Conservation (phyloP, 768 basidiomycete genomes). For the Termitomyces sp. region DNA sequence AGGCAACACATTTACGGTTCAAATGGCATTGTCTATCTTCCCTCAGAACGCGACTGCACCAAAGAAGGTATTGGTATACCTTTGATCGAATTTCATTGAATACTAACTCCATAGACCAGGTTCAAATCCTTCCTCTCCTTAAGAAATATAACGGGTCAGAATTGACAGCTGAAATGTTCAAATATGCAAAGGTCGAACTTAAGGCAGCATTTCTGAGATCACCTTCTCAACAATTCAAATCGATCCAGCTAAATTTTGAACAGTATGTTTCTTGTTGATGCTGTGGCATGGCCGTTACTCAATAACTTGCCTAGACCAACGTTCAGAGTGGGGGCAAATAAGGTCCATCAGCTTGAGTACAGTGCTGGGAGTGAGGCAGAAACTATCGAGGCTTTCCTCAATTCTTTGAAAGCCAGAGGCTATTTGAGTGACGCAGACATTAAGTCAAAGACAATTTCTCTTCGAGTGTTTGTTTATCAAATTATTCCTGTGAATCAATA, state of each 20-base stretch:
- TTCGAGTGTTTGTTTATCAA: neutral
- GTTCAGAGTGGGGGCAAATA: neutral
- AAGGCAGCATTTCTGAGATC: neutral
- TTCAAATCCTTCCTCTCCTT: conserved; percentile 1
- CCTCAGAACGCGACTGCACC: neutral
- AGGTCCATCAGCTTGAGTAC: conserved; percentile 3
- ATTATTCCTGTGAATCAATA: neutral
- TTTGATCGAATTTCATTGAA: neutral
- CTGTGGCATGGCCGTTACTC: no score
- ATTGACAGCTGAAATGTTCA: neutral
- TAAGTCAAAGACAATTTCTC: neutral
- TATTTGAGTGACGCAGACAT: neutral
- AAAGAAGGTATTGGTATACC: neutral
- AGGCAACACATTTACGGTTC: neutral
- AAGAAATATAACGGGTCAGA: neutral
- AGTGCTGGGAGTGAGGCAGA: neutral
- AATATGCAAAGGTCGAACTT: conserved; percentile 2
- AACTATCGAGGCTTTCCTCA: neutral
- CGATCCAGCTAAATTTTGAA: neutral
- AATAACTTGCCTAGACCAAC: neutral
- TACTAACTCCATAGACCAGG: neutral
- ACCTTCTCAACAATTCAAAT: neutral
- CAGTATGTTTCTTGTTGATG: neutral
- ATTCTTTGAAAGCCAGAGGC: neutral
- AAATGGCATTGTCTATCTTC: conserved; percentile 2